A percentile compares a stretch with the other conserved stretches of the same genome.
Evolutionary conservation across 768 basidiomycete species (phyloP).

Genomic region (Lentinula guzmanii): DNA sequence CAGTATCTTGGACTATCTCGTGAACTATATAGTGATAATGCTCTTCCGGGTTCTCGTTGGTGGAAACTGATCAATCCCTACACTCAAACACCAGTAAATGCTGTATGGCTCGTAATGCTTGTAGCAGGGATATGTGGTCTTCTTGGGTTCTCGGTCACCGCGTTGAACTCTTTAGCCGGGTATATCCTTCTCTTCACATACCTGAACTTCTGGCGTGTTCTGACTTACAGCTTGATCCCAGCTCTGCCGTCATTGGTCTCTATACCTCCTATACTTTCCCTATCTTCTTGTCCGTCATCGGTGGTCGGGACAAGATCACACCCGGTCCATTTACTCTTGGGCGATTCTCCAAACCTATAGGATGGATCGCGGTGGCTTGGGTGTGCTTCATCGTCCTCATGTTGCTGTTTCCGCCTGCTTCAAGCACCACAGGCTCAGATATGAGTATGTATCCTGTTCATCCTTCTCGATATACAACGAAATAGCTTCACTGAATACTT

Average conservation of each 20-base stretch:
- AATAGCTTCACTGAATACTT: background rate
- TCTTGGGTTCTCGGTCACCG: conserved; percentile 59
- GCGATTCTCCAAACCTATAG: conserved; percentile 53
- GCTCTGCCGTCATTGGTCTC: conserved; percentile 65
- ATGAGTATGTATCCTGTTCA: conserved; percentile 48
- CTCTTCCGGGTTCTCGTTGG: conserved; percentile 64
- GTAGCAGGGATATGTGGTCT: conserved; percentile 52
- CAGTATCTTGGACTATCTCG: background rate
- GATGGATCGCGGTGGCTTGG: conserved; percentile 59
- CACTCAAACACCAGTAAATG: conserved; percentile 69
- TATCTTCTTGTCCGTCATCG: conserved; percentile 68
- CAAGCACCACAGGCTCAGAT: conserved; percentile 28
- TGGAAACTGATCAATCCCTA: conserved; percentile 56
- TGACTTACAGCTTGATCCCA: conserved; percentile 15
- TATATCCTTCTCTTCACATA: conserved; percentile 19
- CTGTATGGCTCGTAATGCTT: conserved; percentile 69
- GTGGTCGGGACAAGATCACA: conserved; percentile 48
- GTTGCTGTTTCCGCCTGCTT: conserved; percentile 49
- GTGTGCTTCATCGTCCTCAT: conserved; percentile 55
- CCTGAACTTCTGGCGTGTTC: background rate
- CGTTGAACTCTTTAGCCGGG: conserved; percentile 64
- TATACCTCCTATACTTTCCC: conserved; percentile 65
- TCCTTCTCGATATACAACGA: background rate
- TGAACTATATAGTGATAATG: conserved; percentile 43
- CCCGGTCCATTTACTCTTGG: conserved; percentile 62